phyloP scores from a whole-genome alignment of 2,329 filamentous ascomycete genomes.

The Paecilomyces niveus region DNA sequence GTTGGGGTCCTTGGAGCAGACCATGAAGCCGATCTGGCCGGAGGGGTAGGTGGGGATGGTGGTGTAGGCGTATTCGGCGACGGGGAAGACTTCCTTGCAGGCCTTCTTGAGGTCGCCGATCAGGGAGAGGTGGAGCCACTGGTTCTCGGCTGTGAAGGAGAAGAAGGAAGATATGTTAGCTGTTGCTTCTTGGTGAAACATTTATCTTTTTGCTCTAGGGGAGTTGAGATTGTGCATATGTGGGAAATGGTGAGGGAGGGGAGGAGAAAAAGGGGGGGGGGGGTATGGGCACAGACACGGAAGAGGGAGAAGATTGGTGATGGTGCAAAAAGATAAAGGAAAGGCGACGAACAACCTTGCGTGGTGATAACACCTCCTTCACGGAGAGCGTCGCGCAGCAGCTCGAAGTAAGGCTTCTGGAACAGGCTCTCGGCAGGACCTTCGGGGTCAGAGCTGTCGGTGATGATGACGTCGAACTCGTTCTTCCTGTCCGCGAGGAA shows the following conservation, averaged over 20 bases:
- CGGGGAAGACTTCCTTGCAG: constrained; percentile 94
- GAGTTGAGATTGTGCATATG: neutral
- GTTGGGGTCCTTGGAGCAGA: constrained; percentile 90
- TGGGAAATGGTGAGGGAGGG: neutral
- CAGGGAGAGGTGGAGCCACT: constrained; percentile 93
- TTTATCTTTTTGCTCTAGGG: neutral
- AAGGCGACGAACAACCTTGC: constrained; percentile 98
- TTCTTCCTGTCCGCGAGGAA: constrained; percentile 96
- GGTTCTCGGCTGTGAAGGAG: constrained; percentile 73
- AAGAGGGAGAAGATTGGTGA: constrained; percentile 24
- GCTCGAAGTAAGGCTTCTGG: constrained; percentile 98
- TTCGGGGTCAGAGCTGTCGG: constrained; percentile 94
- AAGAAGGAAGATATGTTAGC: constrained; percentile 19
- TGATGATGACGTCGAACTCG: constrained; percentile 98
- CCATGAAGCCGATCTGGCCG: constrained; percentile 99
- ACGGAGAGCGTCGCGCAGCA: constrained; percentile 79
- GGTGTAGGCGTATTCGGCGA: constrained; percentile 95
- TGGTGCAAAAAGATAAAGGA: constrained; percentile 61
- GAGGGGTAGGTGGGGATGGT: constrained; percentile 99
- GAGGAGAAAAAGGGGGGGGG: constrained; percentile 1
- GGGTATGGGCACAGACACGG: constrained; percentile 18
- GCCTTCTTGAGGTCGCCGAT: constrained; percentile 95
- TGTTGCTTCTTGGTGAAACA: neutral
- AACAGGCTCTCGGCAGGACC: constrained; percentile 94
- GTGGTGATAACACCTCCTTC: constrained; percentile 98